A percentile compares a stretch with the other conserved stretches of the same genome.
phyloP scores from a whole-genome alignment of 768 basidiomycete species.

The Tulasnella sp. region DNA sequence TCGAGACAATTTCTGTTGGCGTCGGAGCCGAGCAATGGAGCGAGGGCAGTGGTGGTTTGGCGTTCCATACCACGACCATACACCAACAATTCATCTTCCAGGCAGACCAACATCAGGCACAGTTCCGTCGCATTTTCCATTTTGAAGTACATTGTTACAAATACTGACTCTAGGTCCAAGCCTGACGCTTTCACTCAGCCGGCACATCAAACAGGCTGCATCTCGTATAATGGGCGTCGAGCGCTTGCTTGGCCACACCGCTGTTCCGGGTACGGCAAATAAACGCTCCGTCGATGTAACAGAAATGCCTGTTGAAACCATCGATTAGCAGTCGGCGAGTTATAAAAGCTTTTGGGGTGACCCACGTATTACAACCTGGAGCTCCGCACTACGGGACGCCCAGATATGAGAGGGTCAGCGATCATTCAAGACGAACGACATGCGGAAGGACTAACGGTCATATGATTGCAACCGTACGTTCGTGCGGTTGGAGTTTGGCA shows the following conservation, averaged over 20 bases:
- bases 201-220: constrained; percentile 23
- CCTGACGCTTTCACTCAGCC: neutral
- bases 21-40: too few species aligned
- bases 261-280: constrained; percentile 17
- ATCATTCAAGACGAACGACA: neutral
- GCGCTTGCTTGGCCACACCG: constrained; percentile 16
- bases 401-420: neutral
- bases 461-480: constrained; percentile 24
- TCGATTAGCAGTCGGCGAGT: neutral
- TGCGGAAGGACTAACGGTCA: constrained; percentile 21
- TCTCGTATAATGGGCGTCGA: constrained; percentile 16
- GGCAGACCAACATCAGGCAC: neutral
- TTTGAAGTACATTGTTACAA: neutral
- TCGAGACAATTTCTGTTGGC: too few species aligned
- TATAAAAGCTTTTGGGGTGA: neutral
- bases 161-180: neutral
- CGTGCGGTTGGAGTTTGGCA: constrained; percentile 17
- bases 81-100: neutral
- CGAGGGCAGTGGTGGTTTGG: too few species aligned
- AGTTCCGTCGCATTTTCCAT: neutral
- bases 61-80: too few species aligned
- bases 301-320: constrained; percentile 19
- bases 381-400: neutral
- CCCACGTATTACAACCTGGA: constrained; percentile 24
- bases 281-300: constrained; percentile 23